Conservation (phyloP, 2,329 filamentous ascomycete genomes). For the Neodidymelliopsis sp. region DNA sequence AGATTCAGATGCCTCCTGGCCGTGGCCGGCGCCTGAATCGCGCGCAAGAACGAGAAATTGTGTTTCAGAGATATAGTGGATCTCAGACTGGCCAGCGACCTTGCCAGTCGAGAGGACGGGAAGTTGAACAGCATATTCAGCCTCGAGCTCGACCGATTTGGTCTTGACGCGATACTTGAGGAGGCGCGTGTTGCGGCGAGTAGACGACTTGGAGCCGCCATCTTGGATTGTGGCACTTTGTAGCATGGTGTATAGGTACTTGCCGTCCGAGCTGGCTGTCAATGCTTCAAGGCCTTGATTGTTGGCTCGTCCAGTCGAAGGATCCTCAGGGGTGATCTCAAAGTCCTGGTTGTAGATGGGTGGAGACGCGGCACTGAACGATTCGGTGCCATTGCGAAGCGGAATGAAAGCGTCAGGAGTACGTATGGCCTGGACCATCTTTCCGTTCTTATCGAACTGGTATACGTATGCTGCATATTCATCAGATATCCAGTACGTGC, state of each 20-base stretch:
- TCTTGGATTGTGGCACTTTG: slow-evolving; percentile 65
- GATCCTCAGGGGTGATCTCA: slow-evolving; percentile 62
- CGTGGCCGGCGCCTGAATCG: slow-evolving; percentile 68
- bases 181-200: slow-evolving; percentile 66
- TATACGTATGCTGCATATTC: slow-evolving; percentile 73
- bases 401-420: slow-evolving; percentile 72
- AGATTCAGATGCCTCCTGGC: slow-evolving; percentile 60
- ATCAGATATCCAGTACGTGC: slow-evolving; percentile 71
- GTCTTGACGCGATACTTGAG: slow-evolving; percentile 68
- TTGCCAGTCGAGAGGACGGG: slow-evolving; percentile 64
- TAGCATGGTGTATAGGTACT: slow-evolving; percentile 69
- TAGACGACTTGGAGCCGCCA: slow-evolving; percentile 63
- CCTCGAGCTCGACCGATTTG: slow-evolving; percentile 57
- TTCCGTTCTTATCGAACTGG: slow-evolving; percentile 65
- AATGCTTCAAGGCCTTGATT: slow-evolving; percentile 80
- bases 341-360: slow-evolving; percentile 64
- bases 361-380: slow-evolving; percentile 70
- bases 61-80: slow-evolving; percentile 67
- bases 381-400: slow-evolving; percentile 64
- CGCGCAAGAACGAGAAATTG: slow-evolving; percentile 73
- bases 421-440: slow-evolving; percentile 68
- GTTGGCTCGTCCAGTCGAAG: slow-evolving; percentile 69
- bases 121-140: slow-evolving; percentile 72
- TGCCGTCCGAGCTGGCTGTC: slow-evolving; percentile 68
- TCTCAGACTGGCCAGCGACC: slow-evolving; percentile 72